These are phyloP conservation scores for Pulveroboletus sp. DNA, from an alignment of 768 basidiomycete genomes.

Conservation along the genomic window DNA sequence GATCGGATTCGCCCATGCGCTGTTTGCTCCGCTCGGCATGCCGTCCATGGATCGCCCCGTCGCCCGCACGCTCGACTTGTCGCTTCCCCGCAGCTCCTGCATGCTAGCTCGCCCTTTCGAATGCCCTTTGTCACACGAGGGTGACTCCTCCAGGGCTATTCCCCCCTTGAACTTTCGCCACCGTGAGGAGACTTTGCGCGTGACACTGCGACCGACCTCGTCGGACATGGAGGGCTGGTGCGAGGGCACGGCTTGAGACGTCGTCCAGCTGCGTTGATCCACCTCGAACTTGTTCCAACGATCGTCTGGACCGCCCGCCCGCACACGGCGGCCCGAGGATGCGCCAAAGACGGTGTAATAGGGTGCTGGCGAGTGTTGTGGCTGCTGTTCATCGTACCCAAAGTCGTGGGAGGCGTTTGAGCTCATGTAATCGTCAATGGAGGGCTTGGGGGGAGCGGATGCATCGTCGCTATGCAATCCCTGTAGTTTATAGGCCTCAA, in stretches of 20 bases:
- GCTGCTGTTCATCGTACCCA: slow-evolving; percentile 14
- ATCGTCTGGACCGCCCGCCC: slow-evolving; percentile 43
- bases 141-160: slow-evolving; percentile 22
- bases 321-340: slow-evolving; percentile 41
- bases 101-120: slow-evolving; percentile 31
- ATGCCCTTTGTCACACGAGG: slow-evolving; percentile 14
- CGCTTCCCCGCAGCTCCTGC: slow-evolving; percentile 27
- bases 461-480: slow-evolving; percentile 22
- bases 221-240: slow-evolving; percentile 12
- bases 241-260: neutral
- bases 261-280: neutral
- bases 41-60: slow-evolving; percentile 20
- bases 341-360: slow-evolving; percentile 57
- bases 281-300: slow-evolving; percentile 9
- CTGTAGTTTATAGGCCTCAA: slow-evolving; percentile 47
- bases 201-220: slow-evolving; percentile 22
- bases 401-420: slow-evolving; percentile 5
- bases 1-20: slow-evolving; percentile 11
- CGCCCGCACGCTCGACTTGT: slow-evolving; percentile 5
- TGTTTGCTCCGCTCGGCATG: slow-evolving; percentile 7
- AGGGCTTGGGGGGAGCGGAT: slow-evolving; percentile 14
- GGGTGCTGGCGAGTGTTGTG: slow-evolving; percentile 31
- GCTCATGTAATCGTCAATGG: slow-evolving; percentile 26
- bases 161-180: slow-evolving; percentile 28
- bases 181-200: slow-evolving; percentile 36